Evolutionary conservation across 495 filamentous ascomycete genomes (phyloP).

Genomic region (Aspergillus asperescens): DNA sequence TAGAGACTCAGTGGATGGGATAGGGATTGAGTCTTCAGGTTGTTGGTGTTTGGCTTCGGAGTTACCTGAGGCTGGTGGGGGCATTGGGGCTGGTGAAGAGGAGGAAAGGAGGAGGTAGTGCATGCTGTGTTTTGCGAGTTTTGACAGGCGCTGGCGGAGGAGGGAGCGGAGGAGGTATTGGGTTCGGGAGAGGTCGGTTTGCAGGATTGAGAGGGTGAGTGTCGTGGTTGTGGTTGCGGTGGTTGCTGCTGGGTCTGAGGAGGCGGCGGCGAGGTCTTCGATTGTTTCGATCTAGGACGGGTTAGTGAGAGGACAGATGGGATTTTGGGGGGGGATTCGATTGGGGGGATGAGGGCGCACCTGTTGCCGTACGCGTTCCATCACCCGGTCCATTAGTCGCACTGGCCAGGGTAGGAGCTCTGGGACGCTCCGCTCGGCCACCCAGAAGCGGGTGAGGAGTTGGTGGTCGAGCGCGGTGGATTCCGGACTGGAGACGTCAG

Average conservation of each 20-base stretch:
- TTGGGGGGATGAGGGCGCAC: conserved; percentile 32
- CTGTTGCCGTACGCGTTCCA: conserved; percentile 65
- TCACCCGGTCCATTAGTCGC: conserved; percentile 67
- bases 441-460: conserved; percentile 84
- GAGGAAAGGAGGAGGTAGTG: conserved; percentile 58
- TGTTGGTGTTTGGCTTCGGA: conserved; percentile 13
- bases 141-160: conserved; percentile 77
- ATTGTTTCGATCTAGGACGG: conserved; percentile 70
- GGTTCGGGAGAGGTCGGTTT: conserved; percentile 91
- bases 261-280: conserved; percentile 61
- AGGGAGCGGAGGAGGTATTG: conserved; percentile 87
- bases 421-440: conserved; percentile 81
- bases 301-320: no score
- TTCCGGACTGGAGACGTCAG: conserved; percentile 50
- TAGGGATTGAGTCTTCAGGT: conserved; percentile 36
- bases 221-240: conserved; percentile 65
- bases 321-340: neutral
- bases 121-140: conserved; percentile 49
- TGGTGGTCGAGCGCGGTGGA: conserved; percentile 70
- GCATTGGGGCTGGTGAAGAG: conserved; percentile 47
- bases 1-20: conserved; percentile 37
- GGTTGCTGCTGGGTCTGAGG: conserved; percentile 28
- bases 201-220: conserved; percentile 87
- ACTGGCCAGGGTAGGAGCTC: conserved; percentile 71
- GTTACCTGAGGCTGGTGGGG: conserved; percentile 27